Conservation (phyloP, 306 rosid genomes). For the Aeschynomene evenia region DNA sequence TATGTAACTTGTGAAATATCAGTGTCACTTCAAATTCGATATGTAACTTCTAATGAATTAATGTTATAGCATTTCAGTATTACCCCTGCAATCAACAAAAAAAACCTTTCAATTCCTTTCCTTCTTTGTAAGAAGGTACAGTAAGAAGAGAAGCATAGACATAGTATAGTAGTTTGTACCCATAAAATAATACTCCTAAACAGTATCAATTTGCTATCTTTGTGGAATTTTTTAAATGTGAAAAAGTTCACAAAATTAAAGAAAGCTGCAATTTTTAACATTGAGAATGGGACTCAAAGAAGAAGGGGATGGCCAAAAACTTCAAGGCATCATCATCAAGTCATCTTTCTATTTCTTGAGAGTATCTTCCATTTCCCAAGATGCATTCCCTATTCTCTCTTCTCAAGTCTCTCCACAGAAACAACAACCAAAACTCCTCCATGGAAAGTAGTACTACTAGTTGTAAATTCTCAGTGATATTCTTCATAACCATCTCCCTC, state of each 20-base stretch:
- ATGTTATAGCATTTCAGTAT: neutral
- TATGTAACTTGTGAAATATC: slow-evolving; percentile 25
- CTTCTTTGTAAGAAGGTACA: slow-evolving; percentile 11
- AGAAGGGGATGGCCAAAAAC: slow-evolving; percentile 19
- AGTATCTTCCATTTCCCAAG: slow-evolving; percentile 53
- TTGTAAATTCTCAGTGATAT: slow-evolving; percentile 31
- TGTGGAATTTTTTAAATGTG: slow-evolving; percentile 7
- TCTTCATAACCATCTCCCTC: slow-evolving; percentile 41
- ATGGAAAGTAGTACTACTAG: slow-evolving; percentile 59
- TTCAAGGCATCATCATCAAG: neutral
- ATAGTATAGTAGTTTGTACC: neutral
- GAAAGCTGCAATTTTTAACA: slow-evolving; percentile 17
- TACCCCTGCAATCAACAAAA: slow-evolving; percentile 23
- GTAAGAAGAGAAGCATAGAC: slow-evolving; percentile 3
- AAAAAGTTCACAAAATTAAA: slow-evolving; percentile 1
- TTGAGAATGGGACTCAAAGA: slow-evolving; percentile 26
- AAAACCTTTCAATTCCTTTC: slow-evolving; percentile 3
- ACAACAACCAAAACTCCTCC: slow-evolving; percentile 9
- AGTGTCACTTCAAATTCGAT: slow-evolving; percentile 11
- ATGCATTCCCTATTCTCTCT: slow-evolving; percentile 19
- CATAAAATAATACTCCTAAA: slow-evolving; percentile 15
- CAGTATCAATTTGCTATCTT: slow-evolving; percentile 23
- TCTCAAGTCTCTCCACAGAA: slow-evolving; percentile 22
- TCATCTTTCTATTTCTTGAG: slow-evolving; percentile 43
- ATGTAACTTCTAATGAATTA: slow-evolving; percentile 3